Evolutionary conservation across 345 rosid species (phyloP).

Genomic region (Reutealis trisperma): DNA sequence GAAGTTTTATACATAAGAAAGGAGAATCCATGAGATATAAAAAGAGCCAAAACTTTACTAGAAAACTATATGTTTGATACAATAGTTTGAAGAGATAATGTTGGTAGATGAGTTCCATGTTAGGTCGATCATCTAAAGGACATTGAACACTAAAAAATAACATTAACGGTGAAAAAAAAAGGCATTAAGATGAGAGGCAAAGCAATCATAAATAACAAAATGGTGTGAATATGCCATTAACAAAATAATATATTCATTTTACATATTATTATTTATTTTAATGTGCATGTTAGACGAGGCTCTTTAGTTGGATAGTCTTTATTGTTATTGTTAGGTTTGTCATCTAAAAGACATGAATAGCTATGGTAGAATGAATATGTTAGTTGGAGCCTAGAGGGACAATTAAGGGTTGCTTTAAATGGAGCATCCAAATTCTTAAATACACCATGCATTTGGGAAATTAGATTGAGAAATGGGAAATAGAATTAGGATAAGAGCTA

Average conservation of each 20-base stretch:
- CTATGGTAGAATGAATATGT: too few species aligned
- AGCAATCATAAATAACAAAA: too few species aligned
- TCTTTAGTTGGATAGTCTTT: background rate
- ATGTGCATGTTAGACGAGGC: background rate
- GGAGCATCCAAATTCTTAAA: too few species aligned
- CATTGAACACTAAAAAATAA: background rate
- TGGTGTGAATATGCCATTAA: too few species aligned
- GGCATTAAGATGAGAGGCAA: background rate
- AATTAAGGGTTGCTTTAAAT: too few species aligned
- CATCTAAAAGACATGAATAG: background rate
- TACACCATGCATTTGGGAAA: too few species aligned
- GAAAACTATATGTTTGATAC: background rate
- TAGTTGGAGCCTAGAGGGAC: too few species aligned
- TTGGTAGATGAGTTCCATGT: background rate
- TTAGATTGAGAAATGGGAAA: too few species aligned
- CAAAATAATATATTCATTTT: too few species aligned
- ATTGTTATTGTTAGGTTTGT: slow-evolving; percentile 9
- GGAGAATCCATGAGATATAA: background rate
- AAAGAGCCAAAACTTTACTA: background rate
- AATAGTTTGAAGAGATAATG: background rate
- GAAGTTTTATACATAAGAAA: background rate
- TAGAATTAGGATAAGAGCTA: too few species aligned
- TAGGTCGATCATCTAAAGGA: slow-evolving; percentile 23
- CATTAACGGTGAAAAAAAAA: too few species aligned
- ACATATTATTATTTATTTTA: too few species aligned